A percentile compares a stretch with the other conserved stretches of the same genome.
These are phyloP conservation scores for Kodamaea alishanica DNA, from an alignment of 1,139 yeast species.

Conservation along the genomic window DNA sequence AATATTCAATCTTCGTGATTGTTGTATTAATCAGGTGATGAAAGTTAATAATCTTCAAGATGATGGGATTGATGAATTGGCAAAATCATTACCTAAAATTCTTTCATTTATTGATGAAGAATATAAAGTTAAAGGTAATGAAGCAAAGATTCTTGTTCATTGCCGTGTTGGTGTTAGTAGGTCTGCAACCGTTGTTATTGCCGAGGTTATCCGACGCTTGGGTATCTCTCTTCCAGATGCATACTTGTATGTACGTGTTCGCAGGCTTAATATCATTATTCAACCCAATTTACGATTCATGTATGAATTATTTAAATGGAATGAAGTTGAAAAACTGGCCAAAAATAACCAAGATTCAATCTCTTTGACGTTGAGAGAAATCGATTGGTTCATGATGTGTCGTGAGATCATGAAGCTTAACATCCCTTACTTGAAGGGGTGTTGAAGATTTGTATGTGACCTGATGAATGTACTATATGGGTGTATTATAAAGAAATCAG, in stretches of 20 bases:
- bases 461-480: too few species aligned
- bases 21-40: constrained; percentile 33
- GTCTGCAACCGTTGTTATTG: constrained; percentile 48
- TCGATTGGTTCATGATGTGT: constrained; percentile 90
- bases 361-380: constrained; percentile 47
- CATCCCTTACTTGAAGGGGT: constrained; percentile 45
- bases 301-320: constrained; percentile 51
- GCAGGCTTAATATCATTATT: constrained; percentile 45
- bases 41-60: constrained; percentile 46
- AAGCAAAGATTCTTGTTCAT: constrained; percentile 40
- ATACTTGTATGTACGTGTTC: constrained; percentile 43
- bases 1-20: constrained; percentile 14
- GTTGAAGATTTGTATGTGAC: background rate
- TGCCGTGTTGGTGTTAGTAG: constrained; percentile 52
- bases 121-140: constrained; percentile 24
- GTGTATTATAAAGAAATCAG: too few species aligned
- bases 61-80: constrained; percentile 46
- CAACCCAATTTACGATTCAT: constrained; percentile 48
- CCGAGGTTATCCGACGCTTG: constrained; percentile 45
- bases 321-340: constrained; percentile 28
- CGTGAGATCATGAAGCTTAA: constrained; percentile 78
- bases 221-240: constrained; percentile 38
- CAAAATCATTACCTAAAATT: constrained; percentile 33
- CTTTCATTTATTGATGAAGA: constrained; percentile 35
- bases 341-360: constrained; percentile 12